phyloP scores from a whole-genome alignment of 2,329 filamentous ascomycete genomes.

The Knufia fluminis region DNA sequence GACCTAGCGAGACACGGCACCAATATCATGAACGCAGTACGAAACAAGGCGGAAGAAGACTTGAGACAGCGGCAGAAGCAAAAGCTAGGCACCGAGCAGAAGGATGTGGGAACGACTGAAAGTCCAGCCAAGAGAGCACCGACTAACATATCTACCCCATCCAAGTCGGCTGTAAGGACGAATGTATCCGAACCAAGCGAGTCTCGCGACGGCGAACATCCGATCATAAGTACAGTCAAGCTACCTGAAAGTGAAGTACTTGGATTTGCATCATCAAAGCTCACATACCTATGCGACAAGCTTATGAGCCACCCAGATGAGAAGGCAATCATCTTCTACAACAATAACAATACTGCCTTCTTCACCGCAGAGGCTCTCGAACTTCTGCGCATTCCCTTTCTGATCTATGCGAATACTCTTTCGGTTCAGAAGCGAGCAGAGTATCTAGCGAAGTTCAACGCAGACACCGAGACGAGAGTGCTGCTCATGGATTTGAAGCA shows the following conservation, averaged over 20 bases:
- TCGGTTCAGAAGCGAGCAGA: constrained; percentile 56
- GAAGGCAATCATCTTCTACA: constrained; percentile 90
- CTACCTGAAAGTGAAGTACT: constrained; percentile 54
- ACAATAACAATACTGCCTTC: constrained; percentile 75
- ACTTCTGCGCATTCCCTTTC: constrained; percentile 53
- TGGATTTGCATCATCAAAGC: constrained; percentile 78
- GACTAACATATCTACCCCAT: not conserved
- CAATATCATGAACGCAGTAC: constrained; percentile 26
- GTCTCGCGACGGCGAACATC: not conserved
- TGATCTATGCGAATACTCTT: constrained; percentile 48
- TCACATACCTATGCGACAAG: constrained; percentile 72
- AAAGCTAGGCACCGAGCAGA: not conserved
- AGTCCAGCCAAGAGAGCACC: not conserved
- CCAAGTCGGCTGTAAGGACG: not conserved
- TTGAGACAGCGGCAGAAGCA: constrained; percentile 1
- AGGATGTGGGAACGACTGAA: constrained; percentile 3
- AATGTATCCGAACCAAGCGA: not conserved
- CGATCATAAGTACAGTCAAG: constrained; percentile 36
- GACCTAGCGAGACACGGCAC: constrained; percentile 35
- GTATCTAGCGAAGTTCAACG: constrained; percentile 72
- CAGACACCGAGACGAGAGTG: constrained; percentile 60
- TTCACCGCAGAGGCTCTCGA: constrained; percentile 80
- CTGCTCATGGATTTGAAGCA: constrained; percentile 86
- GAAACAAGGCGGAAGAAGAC: constrained; percentile 12
- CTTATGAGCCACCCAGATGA: constrained; percentile 55